These are phyloP conservation scores for Bathelium albidoporum DNA, from an alignment of 495 filamentous ascomycete genomes.

Conservation along the genomic window DNA sequence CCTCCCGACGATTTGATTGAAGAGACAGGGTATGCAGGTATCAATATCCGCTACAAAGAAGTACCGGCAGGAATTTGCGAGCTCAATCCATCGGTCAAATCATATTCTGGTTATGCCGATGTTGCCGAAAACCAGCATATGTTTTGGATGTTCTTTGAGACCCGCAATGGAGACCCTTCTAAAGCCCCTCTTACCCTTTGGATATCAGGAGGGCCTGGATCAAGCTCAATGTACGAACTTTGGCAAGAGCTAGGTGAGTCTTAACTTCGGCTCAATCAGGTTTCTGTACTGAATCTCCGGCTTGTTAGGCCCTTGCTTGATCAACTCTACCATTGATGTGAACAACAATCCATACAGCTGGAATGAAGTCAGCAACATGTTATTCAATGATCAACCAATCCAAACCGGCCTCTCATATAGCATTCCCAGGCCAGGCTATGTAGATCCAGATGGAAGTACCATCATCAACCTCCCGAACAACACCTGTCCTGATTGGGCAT, in stretches of 20 bases:
- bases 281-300: neutral
- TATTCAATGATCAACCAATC: slow-evolving; percentile 49
- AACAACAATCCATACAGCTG: slow-evolving; percentile 49
- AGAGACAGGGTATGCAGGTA: slow-evolving; percentile 40
- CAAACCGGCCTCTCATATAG: slow-evolving; percentile 49
- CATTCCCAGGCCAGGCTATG: slow-evolving; percentile 39
- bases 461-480: slow-evolving; percentile 34
- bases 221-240: slow-evolving; percentile 50
- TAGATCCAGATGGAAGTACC: slow-evolving; percentile 10
- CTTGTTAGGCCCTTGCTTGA: slow-evolving; percentile 41
- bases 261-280: neutral
- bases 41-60: slow-evolving; percentile 48
- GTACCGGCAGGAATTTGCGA: slow-evolving; percentile 56
- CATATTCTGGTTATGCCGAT: slow-evolving; percentile 58
- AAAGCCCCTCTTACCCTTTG: slow-evolving; percentile 48
- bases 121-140: slow-evolving; percentile 50
- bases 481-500: slow-evolving; percentile 47
- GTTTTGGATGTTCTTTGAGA: slow-evolving; percentile 54
- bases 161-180: slow-evolving; percentile 41
- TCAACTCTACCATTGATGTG: slow-evolving; percentile 38
- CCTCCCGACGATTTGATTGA: slow-evolving; percentile 44
- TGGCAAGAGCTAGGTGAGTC: slow-evolving; percentile 37
- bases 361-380: slow-evolving; percentile 46
- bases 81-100: slow-evolving; percentile 52
- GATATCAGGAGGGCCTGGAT: slow-evolving; percentile 49